phyloP scores from a whole-genome alignment of 768 basidiomycete genomes.

The Termitomyces sp. region DNA sequence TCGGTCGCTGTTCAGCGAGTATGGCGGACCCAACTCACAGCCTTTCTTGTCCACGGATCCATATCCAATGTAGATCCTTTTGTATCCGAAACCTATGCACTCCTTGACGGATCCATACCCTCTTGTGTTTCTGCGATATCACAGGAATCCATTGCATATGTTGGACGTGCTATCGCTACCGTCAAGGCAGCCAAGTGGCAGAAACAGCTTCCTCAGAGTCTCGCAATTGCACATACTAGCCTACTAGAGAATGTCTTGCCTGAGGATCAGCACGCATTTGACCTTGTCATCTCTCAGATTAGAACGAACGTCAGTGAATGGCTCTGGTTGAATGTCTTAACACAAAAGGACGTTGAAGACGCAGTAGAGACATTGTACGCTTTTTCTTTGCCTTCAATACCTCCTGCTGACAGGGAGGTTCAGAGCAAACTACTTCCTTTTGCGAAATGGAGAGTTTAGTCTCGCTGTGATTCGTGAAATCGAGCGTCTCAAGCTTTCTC shows the following conservation, averaged over 20 bases:
- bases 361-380: constrained; percentile 84
- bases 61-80: constrained; percentile 67
- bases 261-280: constrained; percentile 76
- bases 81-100: constrained; percentile 54
- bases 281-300: constrained; percentile 70
- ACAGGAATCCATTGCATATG: constrained; percentile 79
- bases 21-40: constrained; percentile 82
- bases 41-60: constrained; percentile 79
- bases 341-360: constrained; percentile 77
- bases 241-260: constrained; percentile 68
- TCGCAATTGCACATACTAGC: constrained; percentile 64
- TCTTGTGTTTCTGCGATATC: constrained; percentile 71
- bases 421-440: constrained; percentile 85
- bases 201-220: constrained; percentile 67
- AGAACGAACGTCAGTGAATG: constrained; percentile 86
- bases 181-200: constrained; percentile 80
- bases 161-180: constrained; percentile 84
- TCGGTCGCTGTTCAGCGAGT: constrained; percentile 75
- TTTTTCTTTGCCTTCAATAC: background rate
- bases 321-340: constrained; percentile 90
- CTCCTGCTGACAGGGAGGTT: constrained; percentile 10
- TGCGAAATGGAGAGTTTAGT: constrained; percentile 86
- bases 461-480: constrained; percentile 84
- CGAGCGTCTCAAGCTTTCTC: constrained; percentile 77
- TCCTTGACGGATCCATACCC: constrained; percentile 70